A percentile compares a stretch with the other conserved stretches of the same genome.
phyloP scores from a whole-genome alignment of 2,329 filamentous ascomycete genomes.

The Furcasterigmium furcatum region DNA sequence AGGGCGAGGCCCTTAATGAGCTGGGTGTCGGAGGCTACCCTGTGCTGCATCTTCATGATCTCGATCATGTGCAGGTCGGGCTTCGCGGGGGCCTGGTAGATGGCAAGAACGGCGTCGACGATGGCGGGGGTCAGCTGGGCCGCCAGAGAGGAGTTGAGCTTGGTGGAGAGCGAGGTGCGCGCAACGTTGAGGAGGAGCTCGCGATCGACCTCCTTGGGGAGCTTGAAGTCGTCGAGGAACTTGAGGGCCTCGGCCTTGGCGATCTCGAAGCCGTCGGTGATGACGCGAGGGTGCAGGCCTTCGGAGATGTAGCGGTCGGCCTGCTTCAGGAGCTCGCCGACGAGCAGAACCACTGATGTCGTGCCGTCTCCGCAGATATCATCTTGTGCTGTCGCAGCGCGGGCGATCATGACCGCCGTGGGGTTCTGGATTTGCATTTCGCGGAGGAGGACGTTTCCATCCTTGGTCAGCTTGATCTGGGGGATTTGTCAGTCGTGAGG shows the following conservation, averaged over 20 bases:
- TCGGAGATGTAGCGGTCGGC: conserved; percentile 94
- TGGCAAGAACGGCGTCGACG: conserved; percentile 92
- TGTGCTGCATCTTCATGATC: conserved; percentile 99
- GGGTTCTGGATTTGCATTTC: conserved; percentile 97
- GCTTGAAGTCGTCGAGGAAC: conserved; percentile 95
- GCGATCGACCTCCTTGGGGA: conserved; percentile 82
- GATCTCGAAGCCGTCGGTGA: conserved; percentile 96
- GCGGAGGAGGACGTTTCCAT: conserved; percentile 81
- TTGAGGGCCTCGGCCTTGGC: conserved; percentile 91
- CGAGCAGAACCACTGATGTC: conserved; percentile 90
- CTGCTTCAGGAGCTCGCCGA: conserved; percentile 97
- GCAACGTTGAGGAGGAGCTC: conserved; percentile 93
- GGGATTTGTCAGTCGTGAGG: conserved; percentile 16
- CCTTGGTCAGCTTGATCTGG: conserved; percentile 97
- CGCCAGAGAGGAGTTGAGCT: conserved; percentile 85
- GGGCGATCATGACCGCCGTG: conserved; percentile 81
- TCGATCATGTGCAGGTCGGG: conserved; percentile 99
- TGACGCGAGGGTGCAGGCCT: conserved; percentile 92
- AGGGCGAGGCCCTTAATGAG: conserved; percentile 89
- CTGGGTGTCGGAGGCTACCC: conserved; percentile 91
- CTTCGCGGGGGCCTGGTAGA: conserved; percentile 85
- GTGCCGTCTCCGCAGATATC: conserved; percentile 98
- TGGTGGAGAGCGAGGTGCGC: conserved; percentile 90
- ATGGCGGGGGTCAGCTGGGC: conserved; percentile 91
- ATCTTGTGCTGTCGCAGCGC: conserved; percentile 93